Evolutionary conservation across 1,284 basidiomycete species (phyloP).

Genomic region (Mycena sp.): DNA sequence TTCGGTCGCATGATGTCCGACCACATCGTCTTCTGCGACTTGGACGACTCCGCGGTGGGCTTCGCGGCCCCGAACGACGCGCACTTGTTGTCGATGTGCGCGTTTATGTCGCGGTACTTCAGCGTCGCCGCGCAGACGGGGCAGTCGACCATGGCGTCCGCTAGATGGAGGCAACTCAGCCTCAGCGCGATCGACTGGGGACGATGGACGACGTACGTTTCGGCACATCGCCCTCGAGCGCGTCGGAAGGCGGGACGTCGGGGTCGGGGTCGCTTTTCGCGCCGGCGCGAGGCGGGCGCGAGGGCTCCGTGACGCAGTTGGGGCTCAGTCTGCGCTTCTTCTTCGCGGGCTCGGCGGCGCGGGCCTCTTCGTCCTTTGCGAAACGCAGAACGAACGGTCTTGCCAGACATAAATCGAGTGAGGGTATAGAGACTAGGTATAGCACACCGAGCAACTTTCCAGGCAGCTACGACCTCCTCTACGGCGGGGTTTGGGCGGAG

Average conservation of each 20-base stretch:
- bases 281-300: slow-evolving; percentile 21
- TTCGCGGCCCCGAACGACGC: slow-evolving; percentile 37
- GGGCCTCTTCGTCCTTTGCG: slow-evolving; percentile 41
- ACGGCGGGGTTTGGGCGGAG: slow-evolving; percentile 67
- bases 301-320: slow-evolving; percentile 24
- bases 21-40: slow-evolving; percentile 47
- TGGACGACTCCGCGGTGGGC: slow-evolving; percentile 28
- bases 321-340: slow-evolving; percentile 43
- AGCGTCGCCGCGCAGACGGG: slow-evolving; percentile 64
- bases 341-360: slow-evolving; percentile 18
- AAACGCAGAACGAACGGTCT: slow-evolving; percentile 55
- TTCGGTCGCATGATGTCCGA: slow-evolving; percentile 56
- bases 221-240: slow-evolving; percentile 15
- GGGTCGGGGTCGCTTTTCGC: slow-evolving; percentile 11
- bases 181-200: background rate
- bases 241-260: slow-evolving; percentile 22
- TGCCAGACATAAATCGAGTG: background rate
- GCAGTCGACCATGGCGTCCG: slow-evolving; percentile 55
- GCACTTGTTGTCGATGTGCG: slow-evolving; percentile 68
- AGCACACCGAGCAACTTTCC: slow-evolving; percentile 68
- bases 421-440: slow-evolving; percentile 3
- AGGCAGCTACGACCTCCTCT: slow-evolving; percentile 68
- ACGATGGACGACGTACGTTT: background rate
- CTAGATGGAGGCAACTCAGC: slow-evolving; percentile 22
- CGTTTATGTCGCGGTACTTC: slow-evolving; percentile 57